These are phyloP conservation scores for Lepidium didymum DNA, from an alignment of 345 rosid genomes.

Conservation along the genomic window DNA sequence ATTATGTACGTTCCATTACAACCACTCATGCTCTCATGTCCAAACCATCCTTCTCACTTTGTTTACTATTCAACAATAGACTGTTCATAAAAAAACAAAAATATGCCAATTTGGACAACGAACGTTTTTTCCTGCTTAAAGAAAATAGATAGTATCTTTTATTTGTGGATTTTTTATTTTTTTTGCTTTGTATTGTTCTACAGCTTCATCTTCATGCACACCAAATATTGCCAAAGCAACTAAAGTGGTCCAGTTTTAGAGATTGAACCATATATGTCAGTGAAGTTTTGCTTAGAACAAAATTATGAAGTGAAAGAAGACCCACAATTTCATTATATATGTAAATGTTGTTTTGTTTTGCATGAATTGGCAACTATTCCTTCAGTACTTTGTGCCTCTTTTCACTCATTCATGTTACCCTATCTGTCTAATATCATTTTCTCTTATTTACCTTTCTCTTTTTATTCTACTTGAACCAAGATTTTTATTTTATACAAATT, in stretches of 20 bases:
- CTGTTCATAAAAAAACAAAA: background rate
- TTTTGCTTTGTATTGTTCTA: background rate
- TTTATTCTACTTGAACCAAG: background rate
- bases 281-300: constrained; percentile 12
- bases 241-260: constrained; percentile 15
- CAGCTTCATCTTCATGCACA: constrained; percentile 1
- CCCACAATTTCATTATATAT: constrained; percentile 27
- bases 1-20: constrained; percentile 7
- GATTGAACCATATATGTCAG: constrained; percentile 11
- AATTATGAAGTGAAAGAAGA: background rate
- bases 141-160: background rate
- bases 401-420: background rate
- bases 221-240: constrained; percentile 22
- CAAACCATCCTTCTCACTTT: background rate
- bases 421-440: background rate
- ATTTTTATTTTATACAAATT: background rate
- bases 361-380: constrained; percentile 14
- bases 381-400: constrained; percentile 5
- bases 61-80: constrained; percentile 6
- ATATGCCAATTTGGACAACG: background rate
- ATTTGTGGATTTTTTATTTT: background rate
- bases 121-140: background rate
- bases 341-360: constrained; percentile 24
- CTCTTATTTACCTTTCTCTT: background rate
- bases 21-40: constrained; percentile 15